Evolutionary conservation across 2,329 filamentous ascomycete species (phyloP).

Genomic region (Hypoxylon sp.): DNA sequence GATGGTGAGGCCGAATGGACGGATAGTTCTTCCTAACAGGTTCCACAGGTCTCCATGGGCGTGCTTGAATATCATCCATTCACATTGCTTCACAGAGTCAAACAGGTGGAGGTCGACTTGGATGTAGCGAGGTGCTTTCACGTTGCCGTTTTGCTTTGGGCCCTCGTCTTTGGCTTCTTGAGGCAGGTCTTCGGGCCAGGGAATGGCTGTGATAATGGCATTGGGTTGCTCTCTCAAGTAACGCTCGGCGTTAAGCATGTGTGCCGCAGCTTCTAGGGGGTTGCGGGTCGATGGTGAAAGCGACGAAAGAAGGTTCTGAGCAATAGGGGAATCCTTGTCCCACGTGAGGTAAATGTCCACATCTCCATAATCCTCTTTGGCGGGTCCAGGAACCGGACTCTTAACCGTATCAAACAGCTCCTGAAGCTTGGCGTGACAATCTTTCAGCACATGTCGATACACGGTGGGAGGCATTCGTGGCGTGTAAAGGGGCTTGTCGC

Average conservation of each 20-base stretch:
- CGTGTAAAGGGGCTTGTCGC: conserved; percentile 65
- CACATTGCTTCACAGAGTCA: conserved; percentile 58
- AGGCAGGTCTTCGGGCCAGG: conserved; percentile 61
- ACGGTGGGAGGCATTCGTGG: conserved; percentile 75
- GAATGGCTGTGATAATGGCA: conserved; percentile 67
- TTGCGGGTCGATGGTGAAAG: conserved; percentile 7
- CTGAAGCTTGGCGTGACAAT: conserved; percentile 63
- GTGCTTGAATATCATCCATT: conserved; percentile 78
- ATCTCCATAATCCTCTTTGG: conserved; percentile 78
- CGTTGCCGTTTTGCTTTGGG: conserved; percentile 32
- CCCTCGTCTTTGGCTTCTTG: background rate
- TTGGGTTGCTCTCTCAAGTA: conserved; percentile 51
- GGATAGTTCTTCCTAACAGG: conserved; percentile 73
- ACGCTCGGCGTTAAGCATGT: conserved; percentile 63
- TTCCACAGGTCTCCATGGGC: conserved; percentile 81
- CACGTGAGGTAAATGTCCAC: conserved; percentile 76
- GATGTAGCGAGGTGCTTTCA: conserved; percentile 60
- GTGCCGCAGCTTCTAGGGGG: conserved; percentile 54
- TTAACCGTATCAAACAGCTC: conserved; percentile 69
- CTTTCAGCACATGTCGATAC: conserved; percentile 67
- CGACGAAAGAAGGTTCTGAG: background rate
- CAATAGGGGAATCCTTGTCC: conserved; percentile 47
- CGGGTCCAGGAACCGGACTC: conserved; percentile 77
- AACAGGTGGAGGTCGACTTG: conserved; percentile 79
- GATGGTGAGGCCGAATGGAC: conserved; percentile 75